Evolutionary conservation across 2,329 filamentous ascomycete genomes (phyloP), one percentile per base, ranked within the genome.

Genomic region (Aspergillus tamarii): DNA sequence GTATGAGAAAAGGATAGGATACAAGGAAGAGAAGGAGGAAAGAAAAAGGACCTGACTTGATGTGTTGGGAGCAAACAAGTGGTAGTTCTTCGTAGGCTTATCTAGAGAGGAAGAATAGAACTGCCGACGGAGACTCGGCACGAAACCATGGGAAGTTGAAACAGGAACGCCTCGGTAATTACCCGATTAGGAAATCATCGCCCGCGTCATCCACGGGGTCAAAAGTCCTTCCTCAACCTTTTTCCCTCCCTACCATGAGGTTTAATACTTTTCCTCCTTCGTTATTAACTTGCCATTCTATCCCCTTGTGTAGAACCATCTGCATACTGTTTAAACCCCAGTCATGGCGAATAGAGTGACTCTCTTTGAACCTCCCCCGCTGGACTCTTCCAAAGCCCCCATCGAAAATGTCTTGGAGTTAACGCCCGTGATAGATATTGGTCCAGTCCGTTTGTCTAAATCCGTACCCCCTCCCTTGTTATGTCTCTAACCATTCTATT

Each of bases 361-460:
- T 0, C 84, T 96, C 60, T 88, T 97, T 68, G 87, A 88, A 72
- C 90, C 92, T 57, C 93, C 92, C 67, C 88, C 90, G 58, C 79
- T 88, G 36, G 89, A 96, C 74, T 81, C 87, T 53, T 85, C 85
- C 73, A 91, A 92, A 78, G 89, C 93, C 30, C 85, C 88, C 16
- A 96, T 98, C 66, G 94, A 98, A 81, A 94, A 96, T 79, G 89
- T 92, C 56, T 86, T 97, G 61, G 93, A 97, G 73, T 74, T 97
- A 70, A 95, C 91, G 4, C 91, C 93, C 68, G 84, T 97, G 59
- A 83, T 75, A 55, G 78, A 80, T 69, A 75, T 81, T 68, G 78
- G 78, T 52, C 90, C 90, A 62, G 90, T 92, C 82, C 76, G 87
- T 64, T 36, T 30, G 28, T 60, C 41, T 43, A 19, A 55, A 28